A percentile compares a stretch with the other conserved stretches of the same genome.
Conservation (phyloP, 768 basidiomycete species). For the Amanita muscaria region DNA sequence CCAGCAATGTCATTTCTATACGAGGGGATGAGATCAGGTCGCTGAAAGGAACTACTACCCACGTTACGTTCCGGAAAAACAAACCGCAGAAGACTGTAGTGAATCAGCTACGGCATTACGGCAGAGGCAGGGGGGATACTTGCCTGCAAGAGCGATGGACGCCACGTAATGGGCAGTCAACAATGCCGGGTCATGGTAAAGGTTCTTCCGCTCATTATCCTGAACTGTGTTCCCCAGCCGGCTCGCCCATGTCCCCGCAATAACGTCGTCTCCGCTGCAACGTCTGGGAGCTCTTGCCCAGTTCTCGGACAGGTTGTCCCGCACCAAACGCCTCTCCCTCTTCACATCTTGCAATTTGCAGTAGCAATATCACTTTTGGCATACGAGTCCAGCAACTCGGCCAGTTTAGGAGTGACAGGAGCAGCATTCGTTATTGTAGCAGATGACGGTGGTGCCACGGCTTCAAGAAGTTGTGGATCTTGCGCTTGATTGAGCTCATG, state of each 20-base stretch:
- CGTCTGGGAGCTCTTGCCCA: constrained; percentile 48
- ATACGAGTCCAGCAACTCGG: constrained; percentile 62
- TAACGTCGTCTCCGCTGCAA: constrained; percentile 56
- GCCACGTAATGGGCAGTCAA: constrained; percentile 86
- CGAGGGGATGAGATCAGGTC: not conserved
- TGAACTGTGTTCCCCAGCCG: constrained; percentile 84
- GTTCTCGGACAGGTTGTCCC: constrained; percentile 16
- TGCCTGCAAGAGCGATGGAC: constrained; percentile 75
- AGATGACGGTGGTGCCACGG: constrained; percentile 32
- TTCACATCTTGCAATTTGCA: constrained; percentile 35
- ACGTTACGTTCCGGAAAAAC: constrained; percentile 85
- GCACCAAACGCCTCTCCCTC: constrained; percentile 47
- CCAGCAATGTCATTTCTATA: constrained; percentile 85
- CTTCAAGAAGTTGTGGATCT: constrained; percentile 64
- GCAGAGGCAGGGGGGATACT: constrained; percentile 22
- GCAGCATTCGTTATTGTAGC: constrained; percentile 10
- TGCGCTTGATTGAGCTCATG: constrained; percentile 62
- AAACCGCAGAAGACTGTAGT: constrained; percentile 78
- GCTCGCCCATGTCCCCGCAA: constrained; percentile 73
- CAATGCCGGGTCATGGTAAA: constrained; percentile 91
- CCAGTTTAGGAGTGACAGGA: constrained; percentile 50
- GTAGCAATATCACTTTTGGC: constrained; percentile 58
- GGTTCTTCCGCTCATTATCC: constrained; percentile 87
- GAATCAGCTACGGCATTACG: not conserved
- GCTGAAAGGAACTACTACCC: constrained; percentile 17